Base-by-base conservation (phyloP, 2,329 filamentous ascomycete species). In the Xylariales sp. region DNA sequence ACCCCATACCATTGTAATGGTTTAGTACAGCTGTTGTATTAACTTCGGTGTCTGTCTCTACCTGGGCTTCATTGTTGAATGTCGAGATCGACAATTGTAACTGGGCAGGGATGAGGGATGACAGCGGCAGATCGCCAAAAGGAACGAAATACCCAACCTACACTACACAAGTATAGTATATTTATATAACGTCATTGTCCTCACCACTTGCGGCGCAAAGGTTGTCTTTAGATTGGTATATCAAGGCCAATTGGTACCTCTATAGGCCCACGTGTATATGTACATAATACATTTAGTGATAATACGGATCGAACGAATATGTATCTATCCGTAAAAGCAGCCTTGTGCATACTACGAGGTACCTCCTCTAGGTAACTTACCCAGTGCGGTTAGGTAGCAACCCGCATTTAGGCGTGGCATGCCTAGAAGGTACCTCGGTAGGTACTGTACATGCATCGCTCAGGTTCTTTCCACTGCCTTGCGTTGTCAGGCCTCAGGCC, bases 401-500 rank as follows among this genome's bases (percentile, higher is more conserved):
- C 5, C 43, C 45, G 32, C 43, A 49, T 56, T 57, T 50, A 63
- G 61, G 43, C 61, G 43, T 16, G 50, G 61, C 28, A 52, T 52
- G 52, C 43, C 23, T 23, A 23, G 23, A 23, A 23, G 23, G 23
- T 23, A 23, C n/a, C 46, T 36, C 45, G 58, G 39, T 41, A 41
- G 8, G 36, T 61, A 30, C 49, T 48, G 36, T 41, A 41, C 39
- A 49, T 62, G 41, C 50, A n/a, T 36, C 39, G 49, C 59, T 23
- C 23, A 23, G 23, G 23, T 23, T 23, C 23, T 48, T 54, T 9
- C 28, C 41, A 56, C 14, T 56, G 50, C 45, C 53, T 52, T 58
- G 57, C 39, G 28, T 54, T 57, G 56, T 60, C 23, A 48, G 55
- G 62, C 48, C 54, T 60, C 23, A 48, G 55, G 62, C 48, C 54